These are phyloP conservation scores for Pythium apleroticum DNA, from an alignment of 352 stramenopile species.

Conservation along the genomic window DNA sequence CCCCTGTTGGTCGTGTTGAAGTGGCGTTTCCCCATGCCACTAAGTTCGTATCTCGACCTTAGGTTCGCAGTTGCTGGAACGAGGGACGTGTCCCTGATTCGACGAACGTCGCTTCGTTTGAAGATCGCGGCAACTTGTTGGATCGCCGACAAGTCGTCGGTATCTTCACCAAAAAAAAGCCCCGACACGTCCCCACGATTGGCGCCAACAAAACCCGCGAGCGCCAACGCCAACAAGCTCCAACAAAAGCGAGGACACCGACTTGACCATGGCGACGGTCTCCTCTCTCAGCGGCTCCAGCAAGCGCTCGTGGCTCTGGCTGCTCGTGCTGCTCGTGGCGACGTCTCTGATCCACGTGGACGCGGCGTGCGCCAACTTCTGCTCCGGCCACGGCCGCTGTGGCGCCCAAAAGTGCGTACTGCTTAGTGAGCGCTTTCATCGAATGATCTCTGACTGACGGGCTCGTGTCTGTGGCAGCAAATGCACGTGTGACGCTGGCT, in stretches of 20 bases:
- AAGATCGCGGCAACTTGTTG: conserved; percentile 2
- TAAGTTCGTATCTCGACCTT: not conserved
- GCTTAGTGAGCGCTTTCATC: not conserved
- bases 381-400: conserved; percentile 58
- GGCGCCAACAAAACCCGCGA: not conserved
- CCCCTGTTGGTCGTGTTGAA: not conserved
- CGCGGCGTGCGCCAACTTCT: conserved; percentile 57
- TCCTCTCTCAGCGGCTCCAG: not conserved
- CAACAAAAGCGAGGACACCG: not conserved
- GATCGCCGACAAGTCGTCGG: not conserved
- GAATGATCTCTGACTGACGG: not conserved
- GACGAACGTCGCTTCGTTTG: not conserved
- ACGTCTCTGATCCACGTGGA: conserved; percentile 3
- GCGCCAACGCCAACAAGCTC: not conserved
- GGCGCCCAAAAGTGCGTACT: conserved; percentile 44
- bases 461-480: conserved; percentile 32
- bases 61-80: not conserved
- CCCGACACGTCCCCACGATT: not conserved
- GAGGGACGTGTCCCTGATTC: not conserved
- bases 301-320: not conserved
- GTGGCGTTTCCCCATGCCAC: not conserved
- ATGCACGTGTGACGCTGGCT: conserved; percentile 69
- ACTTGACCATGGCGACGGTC: not conserved
- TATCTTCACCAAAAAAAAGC: not conserved
- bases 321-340: not conserved